Evolutionary conservation across 768 basidiomycete genomes (phyloP), one percentile per base, ranked within the genome.

Genomic region (Cubamyces sp.): DNA sequence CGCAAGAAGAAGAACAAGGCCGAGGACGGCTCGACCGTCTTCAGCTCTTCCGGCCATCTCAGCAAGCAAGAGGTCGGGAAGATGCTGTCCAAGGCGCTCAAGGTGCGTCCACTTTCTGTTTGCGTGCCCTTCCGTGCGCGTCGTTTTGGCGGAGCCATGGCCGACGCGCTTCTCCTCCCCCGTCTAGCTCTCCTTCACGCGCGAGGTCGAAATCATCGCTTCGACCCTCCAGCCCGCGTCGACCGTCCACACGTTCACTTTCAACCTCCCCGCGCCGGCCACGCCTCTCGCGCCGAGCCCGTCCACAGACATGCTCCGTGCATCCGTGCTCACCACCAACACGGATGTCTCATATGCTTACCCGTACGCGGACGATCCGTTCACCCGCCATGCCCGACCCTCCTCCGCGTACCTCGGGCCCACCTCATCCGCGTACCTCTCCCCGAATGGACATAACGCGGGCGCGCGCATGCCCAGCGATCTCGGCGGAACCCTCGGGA

Each of bases 221-320:
- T 94, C 94, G n/a, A 93, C 94, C 0, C 83, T 96, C 11, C 92
- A 96, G 68, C 96, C 96, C 7, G 90, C 95, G 1, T 92, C 92
- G 6, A 97, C 94, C 16, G 87, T 94, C 47, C 94, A 97, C 73
- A 90, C 87, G 0, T 98, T 97, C 76, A 91, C 91, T 3, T 98
- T 98, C 71, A 88, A 84, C 8, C 82, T 94, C 50, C 89, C 92
- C 50, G 86, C 90, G 5, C 86, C 90, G 12, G 84, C 81, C 43
- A 90, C 89, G 1, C 89, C 91, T 14, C 81, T 91, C 6, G 90
- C 90, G 0, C 87, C 92, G 3, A 86, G 87, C 5, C 83, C 86
- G 3, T 88, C 86, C 7, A 83, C 87, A 25, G 89, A 90, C 67
- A 76, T 90, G 12, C 81, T 91, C 50, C 88, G 91, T 60, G 82